phyloP scores from a whole-genome alignment of 2,329 filamentous ascomycete genomes.

The Colletotrichum neosansevieriae region DNA sequence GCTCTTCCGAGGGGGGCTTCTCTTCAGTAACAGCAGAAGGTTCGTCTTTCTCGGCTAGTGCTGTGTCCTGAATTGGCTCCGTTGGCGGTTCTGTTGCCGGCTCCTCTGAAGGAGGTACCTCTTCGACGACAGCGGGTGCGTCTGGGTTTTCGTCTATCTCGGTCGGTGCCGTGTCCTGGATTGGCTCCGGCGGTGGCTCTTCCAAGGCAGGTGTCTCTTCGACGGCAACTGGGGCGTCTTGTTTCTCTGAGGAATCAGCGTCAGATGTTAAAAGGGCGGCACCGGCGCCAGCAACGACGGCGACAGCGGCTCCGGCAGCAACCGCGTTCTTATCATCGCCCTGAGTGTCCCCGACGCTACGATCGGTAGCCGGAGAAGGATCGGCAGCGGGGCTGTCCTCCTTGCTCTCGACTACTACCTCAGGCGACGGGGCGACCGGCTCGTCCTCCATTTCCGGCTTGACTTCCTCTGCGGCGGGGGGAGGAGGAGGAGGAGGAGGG shows the following conservation, averaged over 20 bases:
- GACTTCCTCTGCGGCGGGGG: slow-evolving; percentile 8
- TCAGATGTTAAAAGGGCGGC: background rate
- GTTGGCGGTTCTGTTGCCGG: background rate
- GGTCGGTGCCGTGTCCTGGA: too few species aligned
- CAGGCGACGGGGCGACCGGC: slow-evolving; percentile 12
- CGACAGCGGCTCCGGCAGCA: slow-evolving; percentile 6
- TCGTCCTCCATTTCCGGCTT: slow-evolving; percentile 33
- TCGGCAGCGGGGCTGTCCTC: background rate
- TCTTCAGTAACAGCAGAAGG: background rate
- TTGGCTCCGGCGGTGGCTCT: too few species aligned
- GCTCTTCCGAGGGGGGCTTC: too few species aligned
- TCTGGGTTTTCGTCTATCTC: too few species aligned
- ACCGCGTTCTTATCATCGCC: slow-evolving; percentile 11
- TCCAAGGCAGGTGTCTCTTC: background rate
- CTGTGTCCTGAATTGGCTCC: too few species aligned
- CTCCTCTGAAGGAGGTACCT: background rate
- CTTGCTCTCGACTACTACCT: slow-evolving; percentile 10
- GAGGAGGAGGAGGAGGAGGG: slow-evolving; percentile 8
- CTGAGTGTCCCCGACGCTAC: slow-evolving; percentile 1
- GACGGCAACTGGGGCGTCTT: background rate
- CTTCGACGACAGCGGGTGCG: background rate
- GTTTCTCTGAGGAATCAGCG: background rate
- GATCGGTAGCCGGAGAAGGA: background rate
- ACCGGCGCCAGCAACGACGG: background rate
- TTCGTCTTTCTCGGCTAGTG: background rate